Percentiles rank a stretch among this genome's conserved stretches.
phyloP scores from a whole-genome alignment of 345 rosid genomes.

The Pugionium dolabratum region DNA sequence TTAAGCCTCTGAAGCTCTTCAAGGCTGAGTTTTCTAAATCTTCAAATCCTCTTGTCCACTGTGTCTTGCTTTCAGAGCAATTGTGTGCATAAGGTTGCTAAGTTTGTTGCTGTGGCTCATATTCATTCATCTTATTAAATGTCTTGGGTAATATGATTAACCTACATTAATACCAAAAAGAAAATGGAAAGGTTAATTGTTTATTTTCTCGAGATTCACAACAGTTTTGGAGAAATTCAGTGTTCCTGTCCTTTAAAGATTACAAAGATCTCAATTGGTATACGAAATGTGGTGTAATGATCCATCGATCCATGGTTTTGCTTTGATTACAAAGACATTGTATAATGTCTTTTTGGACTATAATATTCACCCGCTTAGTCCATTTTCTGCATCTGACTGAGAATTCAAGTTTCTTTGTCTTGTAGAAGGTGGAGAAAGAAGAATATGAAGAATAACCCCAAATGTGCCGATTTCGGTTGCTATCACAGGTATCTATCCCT shows the following conservation, averaged over 20 bases:
- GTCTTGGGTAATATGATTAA: background rate
- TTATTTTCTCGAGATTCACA: background rate
- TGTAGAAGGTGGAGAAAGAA: constrained; percentile 37
- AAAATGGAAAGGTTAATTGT: background rate
- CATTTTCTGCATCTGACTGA: constrained; percentile 1
- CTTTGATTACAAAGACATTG: background rate
- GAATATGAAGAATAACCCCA: constrained; percentile 36
- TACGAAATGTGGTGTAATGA: background rate
- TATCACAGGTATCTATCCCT: background rate
- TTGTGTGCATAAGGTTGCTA: too few species aligned
- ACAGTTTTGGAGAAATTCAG: background rate
- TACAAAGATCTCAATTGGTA: background rate
- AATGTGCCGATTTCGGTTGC: background rate
- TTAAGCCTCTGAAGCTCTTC: too few species aligned
- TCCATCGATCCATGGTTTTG: background rate
- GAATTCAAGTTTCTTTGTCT: background rate
- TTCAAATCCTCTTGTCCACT: constrained; percentile 11
- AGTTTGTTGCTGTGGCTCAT: too few species aligned
- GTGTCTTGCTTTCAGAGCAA: background rate
- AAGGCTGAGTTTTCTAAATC: background rate
- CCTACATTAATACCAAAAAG: background rate
- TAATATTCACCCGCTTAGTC: background rate
- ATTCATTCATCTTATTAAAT: background rate
- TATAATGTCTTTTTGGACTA: background rate
- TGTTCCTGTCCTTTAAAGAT: background rate